Conservation (phyloP, 345 rosid species). For the Eucalyptus paniculata region DNA sequence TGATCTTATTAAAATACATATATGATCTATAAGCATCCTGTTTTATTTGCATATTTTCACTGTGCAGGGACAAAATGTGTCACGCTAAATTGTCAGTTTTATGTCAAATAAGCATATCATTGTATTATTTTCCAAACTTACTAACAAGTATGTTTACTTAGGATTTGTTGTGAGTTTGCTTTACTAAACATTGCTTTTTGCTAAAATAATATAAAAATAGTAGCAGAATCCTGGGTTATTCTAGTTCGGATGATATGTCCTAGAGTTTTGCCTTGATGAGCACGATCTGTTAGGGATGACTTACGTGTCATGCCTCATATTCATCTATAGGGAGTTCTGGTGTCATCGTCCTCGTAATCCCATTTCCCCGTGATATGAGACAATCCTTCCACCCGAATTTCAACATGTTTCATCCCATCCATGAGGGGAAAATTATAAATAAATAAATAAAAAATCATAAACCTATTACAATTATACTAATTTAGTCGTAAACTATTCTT, state of each 20-base stretch:
- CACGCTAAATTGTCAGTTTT: neutral
- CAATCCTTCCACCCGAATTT: neutral
- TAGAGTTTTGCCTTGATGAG: neutral
- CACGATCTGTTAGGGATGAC: neutral
- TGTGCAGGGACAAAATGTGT: neutral
- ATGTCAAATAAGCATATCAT: neutral
- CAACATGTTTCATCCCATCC: neutral
- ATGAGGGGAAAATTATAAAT: neutral
- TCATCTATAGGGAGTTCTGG: neutral
- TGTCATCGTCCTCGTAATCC: neutral
- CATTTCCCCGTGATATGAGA: neutral
- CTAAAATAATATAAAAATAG: neutral
- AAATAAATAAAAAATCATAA: too few species aligned
- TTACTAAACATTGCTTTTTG: neutral
- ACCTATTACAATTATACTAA: accelerated
- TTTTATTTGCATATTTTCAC: neutral
- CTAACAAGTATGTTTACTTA: neutral
- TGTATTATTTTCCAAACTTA: neutral
- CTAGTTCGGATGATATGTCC: neutral
- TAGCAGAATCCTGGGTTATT: neutral
- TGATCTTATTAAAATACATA: neutral
- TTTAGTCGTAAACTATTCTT: too few species aligned
- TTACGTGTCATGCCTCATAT: neutral
- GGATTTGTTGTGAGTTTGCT: neutral
- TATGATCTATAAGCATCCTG: neutral